A percentile compares a stretch with the other conserved stretches of the same genome.
Evolutionary conservation across 2,329 filamentous ascomycete species (phyloP).

Genomic region (Fusarium praegraminearum): DNA sequence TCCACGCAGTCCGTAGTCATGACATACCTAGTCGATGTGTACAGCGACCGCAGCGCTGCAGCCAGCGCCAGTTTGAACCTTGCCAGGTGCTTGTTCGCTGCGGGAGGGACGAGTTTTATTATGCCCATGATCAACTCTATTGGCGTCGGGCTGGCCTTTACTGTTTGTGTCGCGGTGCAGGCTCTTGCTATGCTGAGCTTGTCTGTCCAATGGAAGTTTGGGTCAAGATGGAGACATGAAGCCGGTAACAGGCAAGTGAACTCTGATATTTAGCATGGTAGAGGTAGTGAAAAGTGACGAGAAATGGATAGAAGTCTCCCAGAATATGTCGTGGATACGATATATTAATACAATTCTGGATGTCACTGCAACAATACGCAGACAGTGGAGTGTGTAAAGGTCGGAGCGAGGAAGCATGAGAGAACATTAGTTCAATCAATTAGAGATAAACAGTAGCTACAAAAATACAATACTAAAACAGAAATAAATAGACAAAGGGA

Average conservation of each 20-base stretch:
- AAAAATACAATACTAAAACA: background rate
- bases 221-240: background rate
- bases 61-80: slow-evolving; percentile 64
- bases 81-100: slow-evolving; percentile 62
- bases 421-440: background rate
- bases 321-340: too few relatives aligned
- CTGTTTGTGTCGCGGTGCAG: slow-evolving; percentile 59
- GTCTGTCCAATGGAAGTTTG: background rate
- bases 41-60: slow-evolving; percentile 62
- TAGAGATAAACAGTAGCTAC: background rate
- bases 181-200: slow-evolving; percentile 54
- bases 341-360: too few relatives aligned
- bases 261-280: too few relatives aligned
- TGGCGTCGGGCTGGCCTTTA: slow-evolving; percentile 61
- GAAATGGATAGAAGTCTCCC: too few relatives aligned
- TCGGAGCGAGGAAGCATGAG: too few relatives aligned
- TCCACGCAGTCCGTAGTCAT: slow-evolving; percentile 62
- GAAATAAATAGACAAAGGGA: background rate
- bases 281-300: too few relatives aligned
- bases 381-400: too few relatives aligned
- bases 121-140: slow-evolving; percentile 62
- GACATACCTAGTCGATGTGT: slow-evolving; percentile 66
- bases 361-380: too few relatives aligned
- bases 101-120: slow-evolving; percentile 62
- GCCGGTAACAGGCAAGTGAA: too few relatives aligned